Conservation (phyloP, 495 filamentous ascomycete species). For the Penicillium tannophilum region DNA sequence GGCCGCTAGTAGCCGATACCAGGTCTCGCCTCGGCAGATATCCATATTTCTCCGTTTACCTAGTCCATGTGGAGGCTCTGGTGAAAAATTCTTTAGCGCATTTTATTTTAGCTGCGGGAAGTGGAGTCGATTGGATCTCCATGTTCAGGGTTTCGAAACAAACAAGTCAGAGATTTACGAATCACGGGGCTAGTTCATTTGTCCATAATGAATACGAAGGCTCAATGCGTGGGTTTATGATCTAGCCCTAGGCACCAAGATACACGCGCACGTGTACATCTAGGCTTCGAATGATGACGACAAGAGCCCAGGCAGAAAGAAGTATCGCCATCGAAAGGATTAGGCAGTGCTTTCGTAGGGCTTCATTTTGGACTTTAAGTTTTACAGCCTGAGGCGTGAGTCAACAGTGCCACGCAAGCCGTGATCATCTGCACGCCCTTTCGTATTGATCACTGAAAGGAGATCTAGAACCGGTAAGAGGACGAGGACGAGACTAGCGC, state of each 20-base stretch:
- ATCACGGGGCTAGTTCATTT: no score
- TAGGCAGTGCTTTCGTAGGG: no score
- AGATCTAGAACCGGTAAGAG: not conserved
- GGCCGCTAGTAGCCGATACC: constrained; percentile 10
- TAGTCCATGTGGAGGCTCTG: not conserved
- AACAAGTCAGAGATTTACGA: no score
- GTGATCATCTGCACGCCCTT: not conserved
- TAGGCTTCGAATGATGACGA: not conserved
- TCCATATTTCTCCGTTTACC: not conserved
- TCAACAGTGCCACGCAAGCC: constrained; percentile 3
- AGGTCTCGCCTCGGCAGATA: not conserved
- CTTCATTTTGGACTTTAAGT: no score
- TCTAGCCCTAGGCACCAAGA: no score
- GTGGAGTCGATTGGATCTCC: constrained; percentile 6
- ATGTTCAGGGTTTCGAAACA: not conserved
- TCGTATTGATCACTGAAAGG: not conserved
- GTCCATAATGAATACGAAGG: not conserved
- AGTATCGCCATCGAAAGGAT: no score
- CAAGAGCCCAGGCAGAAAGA: not conserved
- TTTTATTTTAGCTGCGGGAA: constrained; percentile 1
- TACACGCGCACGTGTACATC: no score
- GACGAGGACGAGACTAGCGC: not conserved
- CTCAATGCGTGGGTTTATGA: not conserved
- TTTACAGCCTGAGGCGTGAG: not conserved
- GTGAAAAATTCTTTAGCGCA: not conserved